Evolutionary conservation across 2,329 filamentous ascomycete genomes (phyloP), one percentile per base, ranked within the genome.

Genomic region (Ceratocystis alfenasii): DNA sequence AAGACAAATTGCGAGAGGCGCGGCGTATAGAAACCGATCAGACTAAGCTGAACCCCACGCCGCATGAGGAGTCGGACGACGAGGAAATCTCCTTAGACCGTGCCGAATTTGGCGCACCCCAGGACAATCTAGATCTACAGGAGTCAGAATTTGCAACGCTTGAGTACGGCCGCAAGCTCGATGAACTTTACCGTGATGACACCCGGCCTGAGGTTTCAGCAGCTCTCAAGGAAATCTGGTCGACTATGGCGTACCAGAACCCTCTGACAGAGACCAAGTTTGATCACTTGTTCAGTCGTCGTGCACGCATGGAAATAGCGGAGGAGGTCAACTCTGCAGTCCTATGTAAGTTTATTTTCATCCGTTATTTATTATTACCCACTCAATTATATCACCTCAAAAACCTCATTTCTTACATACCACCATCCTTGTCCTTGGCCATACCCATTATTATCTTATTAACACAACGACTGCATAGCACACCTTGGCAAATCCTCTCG

Each of bases 251-350:
- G 1, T 99, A 97, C 72, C 77, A 83, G 45, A 89, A 96, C 72
- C 89, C 92, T 0, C 80, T 88, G 17, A 84, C 86, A 70, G 90
- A 89, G 69, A 80, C 82, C 62, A 83, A 87, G 67, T 82, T 96
- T 67, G 86, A 87, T 17, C 87, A 90, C 72, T 77, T 96, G 68
- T 78, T 99, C 66, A 89, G 95, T 71, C 80, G 83, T 48, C 83
- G 82, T 64, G 90, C 89, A 1, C 80, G 94, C 55, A 83, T 86
- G 20, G 80, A 84, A 20, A 90, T 97, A 50, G 92, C 92, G 7
- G 94, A 99, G 77, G 92, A 96, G 74, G 79, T 99, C 66, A 97
- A 97, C 75, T 89, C 90, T 68, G 92, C 90, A 60, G 96, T 99
- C 71, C 75, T 99, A 68, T 85, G 91, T 95, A 78, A 78, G 86